Evolutionary conservation across 805 yeast genomes (phyloP).

Genomic region (Cyberlindnera lachancei): DNA sequence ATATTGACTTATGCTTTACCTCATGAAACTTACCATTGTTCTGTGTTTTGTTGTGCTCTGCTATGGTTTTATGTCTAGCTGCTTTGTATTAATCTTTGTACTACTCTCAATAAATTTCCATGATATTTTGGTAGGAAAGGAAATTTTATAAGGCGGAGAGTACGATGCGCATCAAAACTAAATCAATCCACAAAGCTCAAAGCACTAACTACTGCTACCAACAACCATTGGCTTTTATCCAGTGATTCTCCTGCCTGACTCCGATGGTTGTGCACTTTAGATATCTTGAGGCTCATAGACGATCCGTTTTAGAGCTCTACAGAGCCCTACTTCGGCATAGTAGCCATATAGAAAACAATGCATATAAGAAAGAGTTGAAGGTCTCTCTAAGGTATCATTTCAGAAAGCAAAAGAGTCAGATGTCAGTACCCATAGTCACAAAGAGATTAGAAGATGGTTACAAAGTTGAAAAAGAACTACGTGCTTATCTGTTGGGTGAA

Average conservation of each 20-base stretch:
- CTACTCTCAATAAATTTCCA: no score
- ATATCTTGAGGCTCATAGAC: conserved; percentile 20
- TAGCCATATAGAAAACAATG: conserved; percentile 5
- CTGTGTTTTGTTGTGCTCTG: neutral
- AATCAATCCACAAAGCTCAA: no score
- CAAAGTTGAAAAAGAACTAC: conserved; percentile 9
- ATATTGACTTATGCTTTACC: no score
- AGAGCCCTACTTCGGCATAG: conserved; percentile 25
- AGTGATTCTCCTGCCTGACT: no score
- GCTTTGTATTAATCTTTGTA: no score
- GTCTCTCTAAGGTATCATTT: conserved; percentile 5
- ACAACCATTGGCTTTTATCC: no score
- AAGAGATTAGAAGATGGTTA: conserved; percentile 7
- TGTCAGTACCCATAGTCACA: conserved; percentile 13
- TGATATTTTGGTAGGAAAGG: no score
- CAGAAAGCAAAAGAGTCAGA: conserved; percentile 11
- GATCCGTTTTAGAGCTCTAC: conserved; percentile 24
- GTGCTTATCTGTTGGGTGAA: conserved; percentile 3
- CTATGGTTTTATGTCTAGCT: neutral
- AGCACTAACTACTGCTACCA: no score
- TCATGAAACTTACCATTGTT: conserved; percentile 1
- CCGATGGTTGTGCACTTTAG: conserved; percentile 26
- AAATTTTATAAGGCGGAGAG: no score
- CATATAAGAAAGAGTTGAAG: neutral
- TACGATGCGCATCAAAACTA: no score